Conservation (phyloP, 73 alveolate genomes). For the Uronychia setigera region DNA sequence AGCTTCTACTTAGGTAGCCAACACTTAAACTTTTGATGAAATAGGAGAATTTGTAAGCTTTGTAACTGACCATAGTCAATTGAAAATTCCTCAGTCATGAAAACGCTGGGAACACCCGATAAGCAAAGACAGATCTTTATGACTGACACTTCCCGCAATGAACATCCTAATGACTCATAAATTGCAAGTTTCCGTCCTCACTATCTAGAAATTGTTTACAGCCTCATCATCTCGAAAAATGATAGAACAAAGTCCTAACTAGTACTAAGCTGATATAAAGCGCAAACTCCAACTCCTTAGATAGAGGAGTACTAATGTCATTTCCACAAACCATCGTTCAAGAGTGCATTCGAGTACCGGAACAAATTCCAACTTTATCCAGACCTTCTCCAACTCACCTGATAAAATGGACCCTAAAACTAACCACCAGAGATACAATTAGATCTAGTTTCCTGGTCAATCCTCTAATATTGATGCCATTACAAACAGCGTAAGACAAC, state of each 20-base stretch:
- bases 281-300: neutral
- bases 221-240: neutral
- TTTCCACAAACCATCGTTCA: neutral
- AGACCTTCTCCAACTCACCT: neutral
- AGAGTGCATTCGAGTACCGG: neutral
- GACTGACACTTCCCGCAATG: neutral
- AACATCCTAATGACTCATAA: neutral
- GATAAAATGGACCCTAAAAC: neutral
- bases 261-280: neutral
- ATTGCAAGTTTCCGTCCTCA: neutral
- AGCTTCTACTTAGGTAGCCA: neutral
- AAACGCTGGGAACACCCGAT: too few species aligned
- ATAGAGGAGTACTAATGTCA: neutral
- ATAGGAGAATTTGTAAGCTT: slow-evolving; percentile 1
- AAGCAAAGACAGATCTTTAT: neutral
- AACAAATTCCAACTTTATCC: neutral
- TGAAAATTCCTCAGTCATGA: neutral
- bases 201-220: neutral
- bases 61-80: neutral
- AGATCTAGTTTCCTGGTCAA: neutral
- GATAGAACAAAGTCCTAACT: neutral
- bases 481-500: neutral
- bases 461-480: neutral
- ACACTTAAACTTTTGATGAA: slow-evolving; percentile 1
- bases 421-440: neutral